phyloP scores from a whole-genome alignment of 345 rosid genomes.

The Eucalyptus regnans region DNA sequence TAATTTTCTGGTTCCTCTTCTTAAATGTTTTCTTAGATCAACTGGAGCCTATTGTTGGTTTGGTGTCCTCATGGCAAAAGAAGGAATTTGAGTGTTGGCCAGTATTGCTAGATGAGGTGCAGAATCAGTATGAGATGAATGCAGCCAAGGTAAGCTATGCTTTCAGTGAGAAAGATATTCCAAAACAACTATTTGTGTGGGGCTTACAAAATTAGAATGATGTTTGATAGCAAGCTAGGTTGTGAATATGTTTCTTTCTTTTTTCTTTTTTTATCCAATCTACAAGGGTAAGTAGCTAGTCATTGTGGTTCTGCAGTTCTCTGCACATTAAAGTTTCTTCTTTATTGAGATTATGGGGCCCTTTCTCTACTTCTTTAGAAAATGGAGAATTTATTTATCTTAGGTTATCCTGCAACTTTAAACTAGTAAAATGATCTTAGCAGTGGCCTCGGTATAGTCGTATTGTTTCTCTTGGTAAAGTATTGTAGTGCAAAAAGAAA shows the following conservation, averaged over 20 bases:
- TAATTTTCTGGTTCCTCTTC: background rate
- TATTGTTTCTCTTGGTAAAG: background rate
- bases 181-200: background rate
- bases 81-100: constrained; percentile 85
- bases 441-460: background rate
- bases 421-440: background rate
- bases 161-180: background rate
- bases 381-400: background rate
- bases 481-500: background rate
- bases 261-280: background rate
- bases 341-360: background rate
- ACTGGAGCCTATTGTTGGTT: constrained; percentile 47
- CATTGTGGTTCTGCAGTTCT: background rate
- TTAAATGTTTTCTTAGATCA: constrained; percentile 22
- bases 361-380: background rate
- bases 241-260: background rate
- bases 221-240: background rate
- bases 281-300: background rate
- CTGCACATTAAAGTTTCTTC: background rate
- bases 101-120: constrained; percentile 76
- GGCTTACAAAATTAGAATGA: background rate
- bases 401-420: background rate
- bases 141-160: constrained; percentile 56
- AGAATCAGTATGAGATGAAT: constrained; percentile 60
- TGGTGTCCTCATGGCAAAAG: constrained; percentile 76